These are phyloP conservation scores for Mortierella sp. DNA, from an alignment of 371 early-diverging fungal species.

Conservation along the genomic window DNA sequence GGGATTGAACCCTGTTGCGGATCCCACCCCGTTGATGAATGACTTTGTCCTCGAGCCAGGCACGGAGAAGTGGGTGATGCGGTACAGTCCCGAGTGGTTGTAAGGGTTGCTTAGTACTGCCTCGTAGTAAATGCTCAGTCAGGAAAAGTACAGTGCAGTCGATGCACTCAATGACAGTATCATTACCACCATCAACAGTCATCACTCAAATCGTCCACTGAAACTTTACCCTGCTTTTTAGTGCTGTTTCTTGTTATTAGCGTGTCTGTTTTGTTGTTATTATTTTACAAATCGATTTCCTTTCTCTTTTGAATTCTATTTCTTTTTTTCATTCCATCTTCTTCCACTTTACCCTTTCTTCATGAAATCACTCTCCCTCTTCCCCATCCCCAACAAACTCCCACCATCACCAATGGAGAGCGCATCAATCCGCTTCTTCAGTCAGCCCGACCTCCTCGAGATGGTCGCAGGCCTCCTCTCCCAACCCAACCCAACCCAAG, in stretches of 20 bases:
- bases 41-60: not conserved
- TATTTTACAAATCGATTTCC: too few species aligned
- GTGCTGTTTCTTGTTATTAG: too few species aligned
- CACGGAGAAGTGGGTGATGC: not conserved
- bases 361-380: not conserved
- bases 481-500: not conserved
- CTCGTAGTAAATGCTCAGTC: not conserved
- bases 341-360: not conserved
- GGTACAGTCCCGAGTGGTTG: not conserved
- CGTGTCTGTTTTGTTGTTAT: too few species aligned
- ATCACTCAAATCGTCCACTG: too few species aligned
- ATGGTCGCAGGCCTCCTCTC: not conserved
- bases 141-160: too few species aligned
- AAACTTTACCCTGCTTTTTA: too few species aligned
- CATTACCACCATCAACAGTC: too few species aligned
- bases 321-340: not conserved
- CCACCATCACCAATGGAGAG: not conserved
- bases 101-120: too few species aligned
- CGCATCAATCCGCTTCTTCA: not conserved
- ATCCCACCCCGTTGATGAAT: not conserved
- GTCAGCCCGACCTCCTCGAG: not conserved
- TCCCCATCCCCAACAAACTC: not conserved
- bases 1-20: not conserved
- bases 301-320: too few species aligned
- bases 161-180: too few species aligned